Percentiles rank a stretch among this genome's conserved stretches.
These are phyloP conservation scores for Arthroderma sp. DNA, from an alignment of 2,329 filamentous ascomycete genomes.

Conservation along the genomic window DNA sequence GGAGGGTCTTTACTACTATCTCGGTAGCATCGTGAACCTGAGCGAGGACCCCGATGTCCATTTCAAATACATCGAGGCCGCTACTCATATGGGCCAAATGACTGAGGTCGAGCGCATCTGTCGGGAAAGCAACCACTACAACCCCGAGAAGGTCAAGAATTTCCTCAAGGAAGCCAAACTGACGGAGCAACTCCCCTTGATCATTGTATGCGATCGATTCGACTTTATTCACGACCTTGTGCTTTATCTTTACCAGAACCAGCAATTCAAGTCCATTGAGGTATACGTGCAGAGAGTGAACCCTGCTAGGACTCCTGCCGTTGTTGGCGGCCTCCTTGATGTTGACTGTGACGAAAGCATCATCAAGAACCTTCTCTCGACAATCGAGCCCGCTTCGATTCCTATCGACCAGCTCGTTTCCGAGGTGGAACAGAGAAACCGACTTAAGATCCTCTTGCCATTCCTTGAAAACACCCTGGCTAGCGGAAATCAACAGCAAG, in stretches of 20 bases:
- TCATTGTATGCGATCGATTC: slow-evolving; percentile 98
- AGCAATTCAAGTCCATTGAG: slow-evolving; percentile 98
- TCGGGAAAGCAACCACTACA: slow-evolving; percentile 79
- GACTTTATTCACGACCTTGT: slow-evolving; percentile 97
- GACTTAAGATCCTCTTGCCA: slow-evolving; percentile 84
- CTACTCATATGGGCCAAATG: slow-evolving; percentile 83
- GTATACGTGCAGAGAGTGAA: slow-evolving; percentile 97
- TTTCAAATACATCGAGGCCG: slow-evolving; percentile 99
- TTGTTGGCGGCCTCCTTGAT: slow-evolving; percentile 84
- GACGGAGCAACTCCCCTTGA: slow-evolving; percentile 83
- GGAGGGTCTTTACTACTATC: slow-evolving; percentile 95
- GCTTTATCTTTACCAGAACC: slow-evolving; percentile 94
- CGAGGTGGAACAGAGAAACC: slow-evolving; percentile 92
- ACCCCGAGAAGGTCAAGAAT: slow-evolving; percentile 95
- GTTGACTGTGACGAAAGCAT: slow-evolving; percentile 95
- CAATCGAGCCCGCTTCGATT: slow-evolving; percentile 70
- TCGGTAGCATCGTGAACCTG: slow-evolving; percentile 94
- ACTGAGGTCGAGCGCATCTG: slow-evolving; percentile 96
- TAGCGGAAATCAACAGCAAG: slow-evolving; percentile 86
- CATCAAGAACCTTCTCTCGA: slow-evolving; percentile 80
- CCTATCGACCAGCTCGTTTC: slow-evolving; percentile 88
- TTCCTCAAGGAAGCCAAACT: slow-evolving; percentile 95
- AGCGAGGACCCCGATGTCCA: slow-evolving; percentile 91
- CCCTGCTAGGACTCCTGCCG: slow-evolving; percentile 75
- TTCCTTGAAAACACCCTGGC: slow-evolving; percentile 90